A percentile compares a stretch with the other conserved stretches of the same genome.
Evolutionary conservation across 2,329 filamentous ascomycete genomes (phyloP).

Genomic region (Sclerotinia spermophila): DNA sequence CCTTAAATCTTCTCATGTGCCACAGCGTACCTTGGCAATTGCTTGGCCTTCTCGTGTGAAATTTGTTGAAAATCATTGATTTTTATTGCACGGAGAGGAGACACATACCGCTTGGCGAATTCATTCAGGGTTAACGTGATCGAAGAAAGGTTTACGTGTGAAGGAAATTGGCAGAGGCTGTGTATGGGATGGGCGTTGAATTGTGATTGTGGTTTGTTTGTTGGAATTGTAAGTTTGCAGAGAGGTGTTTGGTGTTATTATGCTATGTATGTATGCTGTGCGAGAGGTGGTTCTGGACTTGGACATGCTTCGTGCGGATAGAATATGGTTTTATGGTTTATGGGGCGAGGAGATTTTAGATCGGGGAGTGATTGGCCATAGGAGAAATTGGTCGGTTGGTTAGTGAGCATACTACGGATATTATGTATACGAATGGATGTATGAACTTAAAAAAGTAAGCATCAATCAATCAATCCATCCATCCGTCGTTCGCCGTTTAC

Average conservation of each 20-base stretch:
- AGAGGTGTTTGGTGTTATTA: neutral
- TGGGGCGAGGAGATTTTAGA: neutral
- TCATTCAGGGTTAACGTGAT: neutral
- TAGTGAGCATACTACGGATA: no score
- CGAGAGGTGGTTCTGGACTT: neutral
- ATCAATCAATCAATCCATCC: neutral
- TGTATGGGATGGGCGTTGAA: neutral
- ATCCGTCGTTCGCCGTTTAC: neutral
- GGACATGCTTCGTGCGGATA: neutral
- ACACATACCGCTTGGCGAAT: neutral
- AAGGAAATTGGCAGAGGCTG: neutral
- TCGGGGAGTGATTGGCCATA: neutral
- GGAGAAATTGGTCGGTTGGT: neutral
- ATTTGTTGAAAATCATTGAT: no score
- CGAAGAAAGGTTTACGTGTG: neutral
- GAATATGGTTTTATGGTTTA: neutral
- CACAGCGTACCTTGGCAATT: neutral
- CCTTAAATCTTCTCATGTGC: constrained; percentile 11
- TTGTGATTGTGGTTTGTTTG: neutral
- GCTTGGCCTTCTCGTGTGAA: neutral
- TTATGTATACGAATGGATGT: neutral
- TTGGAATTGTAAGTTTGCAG: neutral
- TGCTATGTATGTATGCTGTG: neutral
- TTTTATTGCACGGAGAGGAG: no score
- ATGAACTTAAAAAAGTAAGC: neutral